Conservation (phyloP, 805 yeast species). For the Lipomyces starkeyi region DNA sequence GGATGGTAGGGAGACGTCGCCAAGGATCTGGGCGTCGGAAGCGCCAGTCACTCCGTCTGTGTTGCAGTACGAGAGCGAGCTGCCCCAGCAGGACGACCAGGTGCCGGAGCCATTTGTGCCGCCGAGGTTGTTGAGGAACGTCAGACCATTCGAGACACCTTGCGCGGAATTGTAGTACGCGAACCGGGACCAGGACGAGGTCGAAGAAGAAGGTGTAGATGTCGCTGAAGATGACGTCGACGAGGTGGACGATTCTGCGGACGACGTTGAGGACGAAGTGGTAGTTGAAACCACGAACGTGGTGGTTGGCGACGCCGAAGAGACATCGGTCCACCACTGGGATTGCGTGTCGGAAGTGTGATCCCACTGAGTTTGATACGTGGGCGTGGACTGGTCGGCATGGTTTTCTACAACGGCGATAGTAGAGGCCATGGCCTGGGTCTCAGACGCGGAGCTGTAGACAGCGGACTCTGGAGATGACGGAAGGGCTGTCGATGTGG, state of each 20-base stretch:
- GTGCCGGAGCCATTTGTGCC: constrained; percentile 85
- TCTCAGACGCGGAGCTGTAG: constrained; percentile 24
- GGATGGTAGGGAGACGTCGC: constrained; percentile 70
- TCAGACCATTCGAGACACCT: constrained; percentile 71
- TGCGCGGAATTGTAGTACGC: constrained; percentile 66
- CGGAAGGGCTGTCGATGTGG: constrained; percentile 43
- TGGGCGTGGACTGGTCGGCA: constrained; percentile 3
- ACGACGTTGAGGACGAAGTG: constrained; percentile 38
- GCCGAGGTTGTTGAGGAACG: constrained; percentile 88
- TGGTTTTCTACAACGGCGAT: constrained; percentile 24
- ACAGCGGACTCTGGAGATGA: constrained; percentile 25
- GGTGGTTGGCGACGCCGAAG: constrained; percentile 18
- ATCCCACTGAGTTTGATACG: too few species aligned
- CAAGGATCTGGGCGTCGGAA: constrained; percentile 67
- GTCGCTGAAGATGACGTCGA: constrained; percentile 38
- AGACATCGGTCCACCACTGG: constrained; percentile 37
- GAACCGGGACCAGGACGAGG: constrained; percentile 50
- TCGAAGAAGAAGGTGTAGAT: constrained; percentile 42
- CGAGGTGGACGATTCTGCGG: constrained; percentile 39
- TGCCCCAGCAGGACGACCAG: constrained; percentile 87
- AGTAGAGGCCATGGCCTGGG: constrained; percentile 23
- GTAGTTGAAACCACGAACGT: too few species aligned
- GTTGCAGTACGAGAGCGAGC: constrained; percentile 85
- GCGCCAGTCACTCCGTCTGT: constrained; percentile 79
- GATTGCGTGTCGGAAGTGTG: background rate